These are phyloP conservation scores for Blastomyces parvus DNA, from an alignment of 2,329 filamentous ascomycete species.

Conservation along the genomic window DNA sequence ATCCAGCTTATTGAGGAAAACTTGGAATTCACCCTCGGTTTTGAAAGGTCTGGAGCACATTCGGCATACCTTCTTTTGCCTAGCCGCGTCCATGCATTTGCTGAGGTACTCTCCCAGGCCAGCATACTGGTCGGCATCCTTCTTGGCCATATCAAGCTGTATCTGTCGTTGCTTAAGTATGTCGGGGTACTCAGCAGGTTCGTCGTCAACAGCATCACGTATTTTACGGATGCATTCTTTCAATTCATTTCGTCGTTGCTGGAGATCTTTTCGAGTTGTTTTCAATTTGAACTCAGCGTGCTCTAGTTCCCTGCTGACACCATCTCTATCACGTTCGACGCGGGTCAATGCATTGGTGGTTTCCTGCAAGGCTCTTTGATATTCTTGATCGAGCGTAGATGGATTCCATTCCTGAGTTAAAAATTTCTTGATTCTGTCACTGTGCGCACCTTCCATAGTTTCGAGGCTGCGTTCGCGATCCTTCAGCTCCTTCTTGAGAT, in stretches of 20 bases:
- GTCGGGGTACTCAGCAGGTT: slow-evolving; percentile 43
- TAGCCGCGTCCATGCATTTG: slow-evolving; percentile 55
- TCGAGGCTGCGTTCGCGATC: slow-evolving; percentile 65
- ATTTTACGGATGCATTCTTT: slow-evolving; percentile 54
- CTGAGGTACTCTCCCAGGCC: slow-evolving; percentile 62
- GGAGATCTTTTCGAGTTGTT: slow-evolving; percentile 53
- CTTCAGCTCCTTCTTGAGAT: slow-evolving; percentile 68
- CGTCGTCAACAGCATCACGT: slow-evolving; percentile 47
- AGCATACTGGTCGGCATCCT: slow-evolving; percentile 58
- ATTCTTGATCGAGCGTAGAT: slow-evolving; percentile 59
- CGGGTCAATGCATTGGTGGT: slow-evolving; percentile 52
- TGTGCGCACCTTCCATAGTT: slow-evolving; percentile 67
- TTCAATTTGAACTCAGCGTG: slow-evolving; percentile 66
- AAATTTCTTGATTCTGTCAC: slow-evolving; percentile 55
- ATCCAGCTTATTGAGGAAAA: slow-evolving; percentile 57
- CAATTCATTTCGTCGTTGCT: slow-evolving; percentile 54
- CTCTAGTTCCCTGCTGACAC: slow-evolving; percentile 60
- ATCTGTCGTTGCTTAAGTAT: slow-evolving; percentile 44
- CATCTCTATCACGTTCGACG: slow-evolving; percentile 61
- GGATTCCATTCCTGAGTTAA: slow-evolving; percentile 60
- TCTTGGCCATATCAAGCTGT: slow-evolving; percentile 44
- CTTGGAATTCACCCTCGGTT: slow-evolving; percentile 49
- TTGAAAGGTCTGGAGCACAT: slow-evolving; percentile 65
- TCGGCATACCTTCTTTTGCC: slow-evolving; percentile 62
- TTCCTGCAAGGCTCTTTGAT: slow-evolving; percentile 52